These are phyloP conservation scores for Hymenoscyphus fructigenus DNA, from an alignment of 2,329 filamentous ascomycete species.

Conservation along the genomic window DNA sequence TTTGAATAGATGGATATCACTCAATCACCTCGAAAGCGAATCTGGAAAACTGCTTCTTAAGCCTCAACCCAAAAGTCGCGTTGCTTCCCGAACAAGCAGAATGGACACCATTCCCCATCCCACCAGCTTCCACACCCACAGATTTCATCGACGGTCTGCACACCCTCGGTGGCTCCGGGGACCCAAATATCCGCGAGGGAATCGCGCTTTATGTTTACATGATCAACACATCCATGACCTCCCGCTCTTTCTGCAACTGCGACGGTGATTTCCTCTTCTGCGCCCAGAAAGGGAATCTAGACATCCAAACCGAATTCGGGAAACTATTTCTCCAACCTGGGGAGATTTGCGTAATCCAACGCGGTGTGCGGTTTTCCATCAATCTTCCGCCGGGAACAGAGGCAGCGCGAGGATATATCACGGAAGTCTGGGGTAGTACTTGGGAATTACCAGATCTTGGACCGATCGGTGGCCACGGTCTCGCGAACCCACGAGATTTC, in stretches of 20 bases:
- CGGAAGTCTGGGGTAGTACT: slow-evolving; percentile 63
- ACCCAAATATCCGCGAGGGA: slow-evolving; percentile 50
- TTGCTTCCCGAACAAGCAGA: slow-evolving; percentile 47
- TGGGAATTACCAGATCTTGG: slow-evolving; percentile 65
- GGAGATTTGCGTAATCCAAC: slow-evolving; percentile 63
- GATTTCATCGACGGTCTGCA: slow-evolving; percentile 50
- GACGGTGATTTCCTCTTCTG: slow-evolving; percentile 67
- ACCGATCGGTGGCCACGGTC: slow-evolving; percentile 61
- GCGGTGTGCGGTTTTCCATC: slow-evolving; percentile 62
- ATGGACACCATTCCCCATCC: slow-evolving; percentile 44
- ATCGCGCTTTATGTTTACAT: slow-evolving; percentile 50
- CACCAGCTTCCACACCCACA: slow-evolving; percentile 44
- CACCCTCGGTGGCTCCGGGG: slow-evolving; percentile 49
- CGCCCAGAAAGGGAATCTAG: slow-evolving; percentile 52
- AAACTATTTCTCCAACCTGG: slow-evolving; percentile 58
- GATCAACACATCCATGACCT: slow-evolving; percentile 47
- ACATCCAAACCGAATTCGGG: slow-evolving; percentile 60
- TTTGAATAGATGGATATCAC: slow-evolving; percentile 49
- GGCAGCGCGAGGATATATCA: slow-evolving; percentile 57
- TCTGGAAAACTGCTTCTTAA: slow-evolving; percentile 69
- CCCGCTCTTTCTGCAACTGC: slow-evolving; percentile 49
- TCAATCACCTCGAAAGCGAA: slow-evolving; percentile 51
- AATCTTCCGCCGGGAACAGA: slow-evolving; percentile 50
- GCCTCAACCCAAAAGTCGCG: slow-evolving; percentile 45
- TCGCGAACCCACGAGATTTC: slow-evolving; percentile 65